Evolutionary conservation across 2,329 filamentous ascomycete genomes (phyloP).

Genomic region (Aphanocladium album): DNA sequence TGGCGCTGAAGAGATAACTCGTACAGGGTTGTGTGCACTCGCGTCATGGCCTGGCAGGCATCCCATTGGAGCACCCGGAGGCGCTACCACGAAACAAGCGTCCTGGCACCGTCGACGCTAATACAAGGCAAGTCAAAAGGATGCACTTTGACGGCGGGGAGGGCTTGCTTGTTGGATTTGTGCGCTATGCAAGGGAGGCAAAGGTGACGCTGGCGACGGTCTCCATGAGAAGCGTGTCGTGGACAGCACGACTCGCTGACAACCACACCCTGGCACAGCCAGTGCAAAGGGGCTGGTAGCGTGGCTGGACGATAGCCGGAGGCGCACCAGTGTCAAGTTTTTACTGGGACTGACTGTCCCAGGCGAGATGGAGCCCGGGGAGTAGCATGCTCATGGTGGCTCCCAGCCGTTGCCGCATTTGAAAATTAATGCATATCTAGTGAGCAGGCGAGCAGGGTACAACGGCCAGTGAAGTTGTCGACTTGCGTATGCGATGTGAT

Average conservation of each 20-base stretch:
- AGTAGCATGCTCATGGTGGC: slow-evolving; percentile 3
- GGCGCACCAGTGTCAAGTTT: background rate
- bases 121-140: background rate
- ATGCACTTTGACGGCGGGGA: background rate
- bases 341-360: background rate
- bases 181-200: background rate
- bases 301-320: background rate
- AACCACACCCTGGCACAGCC: background rate
- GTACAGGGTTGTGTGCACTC: background rate
- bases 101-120: background rate
- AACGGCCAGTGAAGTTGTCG: background rate
- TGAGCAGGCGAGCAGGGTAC: background rate
- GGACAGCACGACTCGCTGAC: background rate
- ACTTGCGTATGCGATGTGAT: background rate
- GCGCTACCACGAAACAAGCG: background rate
- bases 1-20: background rate
- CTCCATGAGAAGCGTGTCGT: background rate
- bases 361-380: background rate
- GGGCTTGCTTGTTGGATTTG: background rate
- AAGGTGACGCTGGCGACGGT: background rate
- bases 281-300: background rate
- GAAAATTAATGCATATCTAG: slow-evolving; percentile 4
- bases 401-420: slow-evolving; percentile 9
- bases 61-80: background rate
- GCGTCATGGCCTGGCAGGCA: background rate